Base-by-base conservation (phyloP, 129 eudicot species). In the Lonicera japonica region DNA sequence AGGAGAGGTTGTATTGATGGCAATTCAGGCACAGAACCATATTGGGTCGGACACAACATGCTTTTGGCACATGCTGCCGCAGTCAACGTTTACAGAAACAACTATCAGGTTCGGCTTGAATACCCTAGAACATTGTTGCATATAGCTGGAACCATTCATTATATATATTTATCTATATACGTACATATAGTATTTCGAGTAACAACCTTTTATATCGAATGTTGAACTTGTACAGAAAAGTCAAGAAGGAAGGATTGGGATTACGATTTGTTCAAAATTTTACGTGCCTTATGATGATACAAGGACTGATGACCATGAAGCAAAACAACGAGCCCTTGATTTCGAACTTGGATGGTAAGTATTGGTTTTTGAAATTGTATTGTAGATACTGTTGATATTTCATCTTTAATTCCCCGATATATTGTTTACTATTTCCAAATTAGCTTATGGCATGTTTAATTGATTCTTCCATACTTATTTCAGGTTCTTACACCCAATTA, bases 401-500 rank as follows among this genome's bases (percentile, higher is more conserved):
- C 13, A 11, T 10, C n/a, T 11, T 5, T n/a, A n/a, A n/a, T 52
- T 13, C 6, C 20, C 11, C 17, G 20, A 13, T n/a, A 5, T 52
- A 13, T 11, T 10, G 11, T 52, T n/a, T 52, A 11, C 56, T 0
- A 12, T 11, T 57, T 25, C 19, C 15, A 11, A 9, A n/a, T n/a
- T n/a, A n/a, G n/a, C n/a, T n/a, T n/a, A n/a, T n/a, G n/a, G n/a
- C n/a, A n/a, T n/a, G n/a, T n/a, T n/a, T n/a, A n/a, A 29, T 29
- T 29, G 6, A 29, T 29, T 29, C 6, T 29, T 29, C 36, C 36
- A 29, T 29, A 2, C 12, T 6, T 3, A 15, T 45, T 45, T 45
- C 10, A 63, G 70, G 70, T 63, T 63, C n/a, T 14, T 63, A 50
- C 48, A 71, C 16, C 70, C 70, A 41, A 56, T 55, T 20, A 56